These are phyloP conservation scores for Pinus tabuliformis DNA, from an alignment of 75 land plant genomes.

Conservation along the genomic window DNA sequence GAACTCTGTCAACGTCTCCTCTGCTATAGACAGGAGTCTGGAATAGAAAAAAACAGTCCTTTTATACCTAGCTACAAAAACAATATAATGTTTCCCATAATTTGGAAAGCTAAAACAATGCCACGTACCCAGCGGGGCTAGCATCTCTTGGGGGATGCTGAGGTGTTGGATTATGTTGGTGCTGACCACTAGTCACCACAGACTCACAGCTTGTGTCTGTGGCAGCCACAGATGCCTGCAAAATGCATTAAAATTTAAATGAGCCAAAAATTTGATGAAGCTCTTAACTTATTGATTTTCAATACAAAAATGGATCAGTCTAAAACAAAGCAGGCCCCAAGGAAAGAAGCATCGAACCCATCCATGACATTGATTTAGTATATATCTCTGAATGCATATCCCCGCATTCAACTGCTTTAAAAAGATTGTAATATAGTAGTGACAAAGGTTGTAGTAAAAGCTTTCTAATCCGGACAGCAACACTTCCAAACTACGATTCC, in stretches of 20 bases:
- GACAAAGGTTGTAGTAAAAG: too few relatives aligned
- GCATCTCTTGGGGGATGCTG: constrained; percentile 89
- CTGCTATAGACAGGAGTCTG: constrained; percentile 90
- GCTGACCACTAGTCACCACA: constrained; percentile 88
- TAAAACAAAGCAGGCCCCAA: not conserved
- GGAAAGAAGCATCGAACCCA: not conserved
- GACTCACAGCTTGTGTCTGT: constrained; percentile 94
- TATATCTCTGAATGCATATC: not conserved
- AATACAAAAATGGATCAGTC: not conserved
- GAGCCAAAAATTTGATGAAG: not conserved
- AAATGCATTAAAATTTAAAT: not conserved
- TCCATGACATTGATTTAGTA: not conserved
- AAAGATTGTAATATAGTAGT: not conserved
- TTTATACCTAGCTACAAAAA: not conserved
- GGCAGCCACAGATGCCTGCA: constrained; percentile 65
- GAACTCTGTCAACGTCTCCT: constrained; percentile 94
- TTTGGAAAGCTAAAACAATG: not conserved
- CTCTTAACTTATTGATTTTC: not conserved
- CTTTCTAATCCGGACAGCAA: too few relatives aligned
- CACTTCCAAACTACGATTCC: not conserved
- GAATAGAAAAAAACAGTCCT: not conserved
- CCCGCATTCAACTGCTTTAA: not conserved
- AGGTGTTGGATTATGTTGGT: constrained; percentile 46
- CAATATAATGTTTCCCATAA: not conserved
- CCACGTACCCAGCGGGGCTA: constrained; percentile 84